These are phyloP conservation scores for Linum tenue DNA, from an alignment of 345 rosid species.

Conservation along the genomic window DNA sequence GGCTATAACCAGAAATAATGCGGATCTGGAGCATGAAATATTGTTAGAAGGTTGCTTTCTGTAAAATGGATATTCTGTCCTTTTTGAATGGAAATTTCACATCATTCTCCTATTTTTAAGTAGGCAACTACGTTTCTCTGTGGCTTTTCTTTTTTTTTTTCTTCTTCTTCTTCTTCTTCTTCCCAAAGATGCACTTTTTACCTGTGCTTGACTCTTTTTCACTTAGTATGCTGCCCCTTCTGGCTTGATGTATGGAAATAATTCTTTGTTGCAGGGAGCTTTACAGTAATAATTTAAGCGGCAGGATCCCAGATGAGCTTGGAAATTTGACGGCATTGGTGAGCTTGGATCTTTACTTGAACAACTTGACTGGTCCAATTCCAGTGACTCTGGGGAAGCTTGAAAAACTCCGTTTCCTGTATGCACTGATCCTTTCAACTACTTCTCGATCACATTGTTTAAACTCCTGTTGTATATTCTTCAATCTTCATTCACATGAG, in stretches of 20 bases:
- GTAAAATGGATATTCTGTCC: not conserved
- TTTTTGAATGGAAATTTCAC: not conserved
- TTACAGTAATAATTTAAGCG: conserved; percentile 60
- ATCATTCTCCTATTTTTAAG: not conserved
- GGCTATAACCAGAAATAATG: not conserved
- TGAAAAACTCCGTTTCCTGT: conserved; percentile 61
- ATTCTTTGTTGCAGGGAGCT: conserved; percentile 60
- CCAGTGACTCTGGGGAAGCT: conserved; percentile 55
- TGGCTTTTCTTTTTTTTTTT: not conserved
- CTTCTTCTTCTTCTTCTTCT: too few species aligned
- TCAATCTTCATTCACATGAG: not conserved
- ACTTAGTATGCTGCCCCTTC: not conserved
- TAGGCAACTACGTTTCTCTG: not conserved
- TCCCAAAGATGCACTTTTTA: too few species aligned
- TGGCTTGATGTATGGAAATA: conserved; percentile 7
- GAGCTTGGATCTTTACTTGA: conserved; percentile 93
- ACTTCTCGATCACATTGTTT: not conserved
- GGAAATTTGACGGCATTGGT: conserved; percentile 73
- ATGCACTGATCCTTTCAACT: conserved; percentile 20
- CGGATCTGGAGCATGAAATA: not conserved
- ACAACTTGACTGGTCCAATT: conserved; percentile 44
- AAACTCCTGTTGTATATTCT: not conserved
- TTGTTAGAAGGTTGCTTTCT: not conserved
- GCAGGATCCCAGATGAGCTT: conserved; percentile 64
- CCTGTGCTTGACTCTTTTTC: not conserved